Evolutionary conservation across 805 yeast genomes (phyloP).

Genomic region (Kazachstania africana): DNA sequence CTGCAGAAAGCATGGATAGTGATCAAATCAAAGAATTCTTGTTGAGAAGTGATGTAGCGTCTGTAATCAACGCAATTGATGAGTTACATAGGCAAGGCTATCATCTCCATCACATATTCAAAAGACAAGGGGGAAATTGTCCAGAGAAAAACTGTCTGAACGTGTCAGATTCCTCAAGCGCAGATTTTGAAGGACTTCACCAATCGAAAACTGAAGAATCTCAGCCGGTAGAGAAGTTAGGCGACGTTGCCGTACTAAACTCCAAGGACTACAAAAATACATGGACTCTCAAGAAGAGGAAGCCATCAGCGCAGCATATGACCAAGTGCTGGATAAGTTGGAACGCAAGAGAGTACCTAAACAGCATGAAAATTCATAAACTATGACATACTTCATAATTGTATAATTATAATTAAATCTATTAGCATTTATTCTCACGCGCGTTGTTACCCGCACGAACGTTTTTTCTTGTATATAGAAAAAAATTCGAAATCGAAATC

Average conservation of each 20-base stretch:
- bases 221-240: neutral
- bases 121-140: conserved; percentile 10
- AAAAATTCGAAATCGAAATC: no score
- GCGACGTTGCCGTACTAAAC: neutral
- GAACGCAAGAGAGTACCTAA: conserved; percentile 21
- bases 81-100: conserved; percentile 32
- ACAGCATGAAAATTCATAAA: neutral
- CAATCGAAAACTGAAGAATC: neutral
- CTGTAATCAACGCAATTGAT: conserved; percentile 29
- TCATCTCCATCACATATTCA: conserved; percentile 27
- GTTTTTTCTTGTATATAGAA: no score
- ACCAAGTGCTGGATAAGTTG: conserved; percentile 30
- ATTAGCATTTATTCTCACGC: no score
- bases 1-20: conserved; percentile 25
- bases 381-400: no score
- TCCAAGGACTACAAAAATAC: conserved; percentile 2
- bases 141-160: neutral
- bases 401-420: no score
- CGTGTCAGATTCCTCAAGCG: no score
- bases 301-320: conserved; percentile 29
- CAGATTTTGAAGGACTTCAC: no score
- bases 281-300: conserved; percentile 15
- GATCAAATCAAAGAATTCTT: conserved; percentile 28
- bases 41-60: conserved; percentile 29
- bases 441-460: no score